Evolutionary conservation across 2,329 filamentous ascomycete species (phyloP).

Genomic region (Penicillium sp.): DNA sequence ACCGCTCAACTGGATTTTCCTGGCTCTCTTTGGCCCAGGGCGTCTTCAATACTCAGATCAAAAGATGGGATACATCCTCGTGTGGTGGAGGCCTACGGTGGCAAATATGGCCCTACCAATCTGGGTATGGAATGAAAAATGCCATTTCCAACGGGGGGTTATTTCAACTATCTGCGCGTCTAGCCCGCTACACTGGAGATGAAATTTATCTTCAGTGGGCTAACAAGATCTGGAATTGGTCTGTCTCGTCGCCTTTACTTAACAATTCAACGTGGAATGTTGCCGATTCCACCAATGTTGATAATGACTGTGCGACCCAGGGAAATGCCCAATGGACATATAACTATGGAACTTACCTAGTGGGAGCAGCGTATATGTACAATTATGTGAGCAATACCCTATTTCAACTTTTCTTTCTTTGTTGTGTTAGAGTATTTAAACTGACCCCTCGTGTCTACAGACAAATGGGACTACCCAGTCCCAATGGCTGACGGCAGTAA

Average conservation of each 20-base stretch:
- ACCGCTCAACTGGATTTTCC: constrained; percentile 1
- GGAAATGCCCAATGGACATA: constrained; percentile 66
- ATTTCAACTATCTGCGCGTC: constrained; percentile 13
- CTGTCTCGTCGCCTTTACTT: constrained; percentile 3
- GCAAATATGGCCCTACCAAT: constrained; percentile 13
- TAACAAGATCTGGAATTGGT: constrained; percentile 19
- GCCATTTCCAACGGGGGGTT: constrained; percentile 13
- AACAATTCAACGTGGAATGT: constrained; percentile 14
- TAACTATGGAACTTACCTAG: constrained; percentile 59
- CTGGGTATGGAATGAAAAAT: constrained; percentile 13
- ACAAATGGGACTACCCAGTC: constrained; percentile 49
- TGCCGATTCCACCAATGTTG: constrained; percentile 13
- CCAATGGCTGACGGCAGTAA: constrained; percentile 57
- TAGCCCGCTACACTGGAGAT: constrained; percentile 12
- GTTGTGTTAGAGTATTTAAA: too few relatives aligned
- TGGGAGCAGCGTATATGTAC: constrained; percentile 66
- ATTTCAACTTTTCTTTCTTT: neutral
- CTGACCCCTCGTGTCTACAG: constrained; percentile 1
- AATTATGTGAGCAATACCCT: constrained; percentile 50
- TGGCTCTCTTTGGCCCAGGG: constrained; percentile 12
- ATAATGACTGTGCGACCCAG: constrained; percentile 57
- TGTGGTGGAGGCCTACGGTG: constrained; percentile 17
- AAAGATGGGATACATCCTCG: constrained; percentile 10
- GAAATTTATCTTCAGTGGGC: constrained; percentile 13
- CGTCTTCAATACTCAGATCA: constrained; percentile 11